Conservation (phyloP, 805 yeast species). For the Zygoascus ofunaensis region DNA sequence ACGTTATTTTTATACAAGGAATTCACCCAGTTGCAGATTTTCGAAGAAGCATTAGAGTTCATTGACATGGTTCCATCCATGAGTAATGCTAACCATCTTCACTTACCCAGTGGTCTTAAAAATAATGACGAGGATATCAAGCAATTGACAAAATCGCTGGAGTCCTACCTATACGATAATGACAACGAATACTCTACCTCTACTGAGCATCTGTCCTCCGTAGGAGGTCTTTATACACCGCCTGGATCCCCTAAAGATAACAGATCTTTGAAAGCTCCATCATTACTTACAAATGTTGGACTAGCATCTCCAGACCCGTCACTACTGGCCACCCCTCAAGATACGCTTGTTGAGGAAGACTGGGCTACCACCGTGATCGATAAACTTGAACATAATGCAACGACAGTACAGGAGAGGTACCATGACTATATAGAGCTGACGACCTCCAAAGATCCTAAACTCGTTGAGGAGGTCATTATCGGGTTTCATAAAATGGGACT, state of each 20-base stretch:
- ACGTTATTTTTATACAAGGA: conserved; percentile 16
- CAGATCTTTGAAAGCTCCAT: not conserved
- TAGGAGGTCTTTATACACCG: not conserved
- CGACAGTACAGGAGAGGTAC: no score
- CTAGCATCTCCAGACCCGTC: not conserved
- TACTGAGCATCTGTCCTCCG: not conserved
- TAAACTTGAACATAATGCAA: no score
- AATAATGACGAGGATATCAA: conserved; percentile 5
- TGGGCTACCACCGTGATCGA: not conserved
- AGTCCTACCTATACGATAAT: conserved; percentile 10
- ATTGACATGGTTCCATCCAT: conserved; percentile 10
- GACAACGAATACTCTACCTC: not conserved
- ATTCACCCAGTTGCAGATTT: conserved; percentile 15
- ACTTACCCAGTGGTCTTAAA: conserved; percentile 9
- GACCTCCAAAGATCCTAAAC: no score
- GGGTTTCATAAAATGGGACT: no score
- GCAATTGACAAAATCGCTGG: conserved; percentile 12
- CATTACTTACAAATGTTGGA: not conserved
- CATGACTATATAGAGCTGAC: no score
- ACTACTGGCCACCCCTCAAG: not conserved
- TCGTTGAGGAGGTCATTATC: no score
- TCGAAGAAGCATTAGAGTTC: conserved; percentile 11
- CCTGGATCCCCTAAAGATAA: not conserved
- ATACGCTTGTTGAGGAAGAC: not conserved
- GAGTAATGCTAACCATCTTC: conserved; percentile 6